Evolutionary conservation across 2,329 filamentous ascomycete species (phyloP), one percentile per base, ranked within the genome.

Genomic region (Colletotrichum tropicale): DNA sequence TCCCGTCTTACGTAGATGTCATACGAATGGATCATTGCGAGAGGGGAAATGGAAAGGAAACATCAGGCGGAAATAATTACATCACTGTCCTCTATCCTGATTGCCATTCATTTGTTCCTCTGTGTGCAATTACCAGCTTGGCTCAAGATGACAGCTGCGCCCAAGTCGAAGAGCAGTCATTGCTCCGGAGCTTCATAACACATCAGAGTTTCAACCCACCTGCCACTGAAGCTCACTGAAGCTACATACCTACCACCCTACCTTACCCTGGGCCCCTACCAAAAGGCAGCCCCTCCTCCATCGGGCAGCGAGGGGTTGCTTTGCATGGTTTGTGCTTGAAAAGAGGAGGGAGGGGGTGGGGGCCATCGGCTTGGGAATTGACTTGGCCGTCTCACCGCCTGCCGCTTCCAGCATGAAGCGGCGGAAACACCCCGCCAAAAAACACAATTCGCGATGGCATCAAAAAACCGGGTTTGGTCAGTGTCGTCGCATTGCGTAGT

Each of bases 371-470:
- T n/a, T 48, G 6, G 38, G 38, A 48, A 10, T 21, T 21, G 30
- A 32, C 43, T 65, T 32, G 26, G 26, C 24, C 16, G 2, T 6
- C 21, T 28, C 60, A 74, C 72, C 72, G 72, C 72, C 72, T 74
- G 70, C 72, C 10, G 9, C 9, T 55, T 65, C n/a, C n/a, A 6
- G 34, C 2, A 26, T 15, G 15, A 10, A 43, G 28, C 15, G 36
- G 43, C 66, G 38, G 30, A 38, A 60, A 66, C 60, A 74, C 71
- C 68, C 71, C 71, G 68, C 71, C 68, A 68, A 73, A 72, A 61
- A 61, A 73, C 38, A 67, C 38, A 38, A 34, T 65, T 60, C 67
- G 60, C 71, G 72, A 71, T 74, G 60, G 72, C 68, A 74, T 74
- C 67, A 16, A 66, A 74, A 32, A 43, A n/a, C 18, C 26, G 60